A percentile compares a stretch with the other conserved stretches of the same genome.
Conservation (phyloP, 1,284 basidiomycete genomes). For the Cutaneotrichosporon mucoides region DNA sequence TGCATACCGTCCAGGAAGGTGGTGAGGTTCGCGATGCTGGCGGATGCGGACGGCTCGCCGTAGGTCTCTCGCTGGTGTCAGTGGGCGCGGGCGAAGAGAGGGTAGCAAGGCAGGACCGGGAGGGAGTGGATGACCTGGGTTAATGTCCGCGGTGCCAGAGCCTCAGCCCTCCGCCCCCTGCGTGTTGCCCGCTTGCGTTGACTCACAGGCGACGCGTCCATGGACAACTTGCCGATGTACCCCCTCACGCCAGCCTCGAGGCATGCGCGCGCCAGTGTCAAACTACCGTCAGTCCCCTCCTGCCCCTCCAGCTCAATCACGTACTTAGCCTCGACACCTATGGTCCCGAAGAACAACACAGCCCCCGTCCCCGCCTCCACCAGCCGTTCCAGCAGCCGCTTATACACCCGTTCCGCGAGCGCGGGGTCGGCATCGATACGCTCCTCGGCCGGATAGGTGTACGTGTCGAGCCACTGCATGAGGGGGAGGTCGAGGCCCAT, state of each 20-base stretch:
- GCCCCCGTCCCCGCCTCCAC: constrained; percentile 69
- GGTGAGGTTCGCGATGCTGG: constrained; percentile 55
- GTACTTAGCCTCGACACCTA: constrained; percentile 72
- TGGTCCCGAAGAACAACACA: constrained; percentile 73
- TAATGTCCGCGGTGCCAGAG: no score
- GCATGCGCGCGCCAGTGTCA: constrained; percentile 58
- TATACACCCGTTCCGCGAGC: constrained; percentile 64
- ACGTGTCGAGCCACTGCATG: constrained; percentile 74
- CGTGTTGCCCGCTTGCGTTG: constrained; percentile 53
- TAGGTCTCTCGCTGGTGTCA: constrained; percentile 60
- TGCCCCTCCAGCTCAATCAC: constrained; percentile 21
- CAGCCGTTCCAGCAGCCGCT: constrained; percentile 59
- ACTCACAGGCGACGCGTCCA: constrained; percentile 72
- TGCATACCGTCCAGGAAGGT: constrained; percentile 59
- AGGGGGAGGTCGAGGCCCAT: constrained; percentile 75
- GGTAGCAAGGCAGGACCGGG: background rate
- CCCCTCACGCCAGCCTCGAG: constrained; percentile 66
- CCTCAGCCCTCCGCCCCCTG: no score
- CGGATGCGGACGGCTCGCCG: constrained; percentile 57
- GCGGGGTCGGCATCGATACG: constrained; percentile 60
- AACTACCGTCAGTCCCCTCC: background rate
- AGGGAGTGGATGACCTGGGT: background rate
- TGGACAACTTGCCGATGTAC: constrained; percentile 81
- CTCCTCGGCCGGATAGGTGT: constrained; percentile 73
- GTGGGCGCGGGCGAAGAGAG: background rate